Percentiles rank a stretch among this genome's conserved stretches.
Evolutionary conservation across 192 early-diverging fungal genomes (phyloP).

Genomic region (Podila clonocystis): DNA sequence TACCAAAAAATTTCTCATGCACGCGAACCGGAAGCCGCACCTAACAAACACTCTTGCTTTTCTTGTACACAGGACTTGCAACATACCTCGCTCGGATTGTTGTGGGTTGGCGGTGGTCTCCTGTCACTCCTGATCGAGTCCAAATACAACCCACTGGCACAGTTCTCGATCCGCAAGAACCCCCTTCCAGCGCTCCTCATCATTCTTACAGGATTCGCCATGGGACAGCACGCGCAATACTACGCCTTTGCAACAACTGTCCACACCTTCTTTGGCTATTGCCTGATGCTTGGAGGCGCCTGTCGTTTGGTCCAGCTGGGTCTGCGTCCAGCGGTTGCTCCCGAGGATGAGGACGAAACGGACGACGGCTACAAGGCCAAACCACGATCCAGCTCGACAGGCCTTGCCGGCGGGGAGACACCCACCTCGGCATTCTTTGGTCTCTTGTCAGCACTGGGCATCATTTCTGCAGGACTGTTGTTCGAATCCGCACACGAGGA

Average conservation of each 20-base stretch:
- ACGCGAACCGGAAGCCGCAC: neutral
- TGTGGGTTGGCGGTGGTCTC: conserved; percentile 57
- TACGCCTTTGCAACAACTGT: conserved; percentile 40
- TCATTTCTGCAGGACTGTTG: conserved; percentile 50
- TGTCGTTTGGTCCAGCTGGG: conserved; percentile 43
- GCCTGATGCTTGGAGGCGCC: conserved; percentile 38
- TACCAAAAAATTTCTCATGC: neutral
- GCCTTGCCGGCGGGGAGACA: conserved; percentile 40
- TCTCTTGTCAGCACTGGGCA: conserved; percentile 40
- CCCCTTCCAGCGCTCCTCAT: conserved; percentile 53
- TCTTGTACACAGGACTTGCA: conserved; percentile 31
- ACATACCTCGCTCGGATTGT: conserved; percentile 51
- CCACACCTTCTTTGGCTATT: conserved; percentile 47
- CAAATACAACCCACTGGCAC: conserved; percentile 34
- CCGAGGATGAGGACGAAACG: conserved; percentile 11
- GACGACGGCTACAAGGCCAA: conserved; percentile 8
- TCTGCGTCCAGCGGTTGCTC: conserved; percentile 31
- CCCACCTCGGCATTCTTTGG: conserved; percentile 52
- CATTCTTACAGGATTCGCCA: conserved; percentile 47
- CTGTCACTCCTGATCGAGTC: conserved; percentile 51
- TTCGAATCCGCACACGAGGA: conserved; percentile 53
- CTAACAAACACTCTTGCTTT: neutral
- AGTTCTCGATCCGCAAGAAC: conserved; percentile 50
- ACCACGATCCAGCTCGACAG: neutral
- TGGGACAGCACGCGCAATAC: conserved; percentile 50